These are phyloP conservation scores for Moringa oleifera DNA, from an alignment of 345 rosid genomes.

Conservation along the genomic window DNA sequence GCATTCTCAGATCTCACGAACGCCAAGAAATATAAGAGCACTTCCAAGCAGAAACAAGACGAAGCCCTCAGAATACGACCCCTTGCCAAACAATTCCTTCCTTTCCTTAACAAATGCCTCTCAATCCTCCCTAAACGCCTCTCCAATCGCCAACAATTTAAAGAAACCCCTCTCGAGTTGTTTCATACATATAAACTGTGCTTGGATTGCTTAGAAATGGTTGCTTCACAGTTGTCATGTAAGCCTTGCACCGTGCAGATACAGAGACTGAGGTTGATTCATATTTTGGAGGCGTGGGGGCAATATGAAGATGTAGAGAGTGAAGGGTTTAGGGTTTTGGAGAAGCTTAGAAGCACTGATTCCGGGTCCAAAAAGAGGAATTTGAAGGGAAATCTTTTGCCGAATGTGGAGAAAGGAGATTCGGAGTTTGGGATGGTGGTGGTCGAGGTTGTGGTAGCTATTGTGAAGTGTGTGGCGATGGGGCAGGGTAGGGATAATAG, in stretches of 20 bases:
- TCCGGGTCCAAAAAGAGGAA: conserved; percentile 15
- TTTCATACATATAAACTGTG: conserved; percentile 54
- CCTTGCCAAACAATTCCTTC: conserved; percentile 65
- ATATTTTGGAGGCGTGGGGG: conserved; percentile 52
- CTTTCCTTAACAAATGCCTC: conserved; percentile 69
- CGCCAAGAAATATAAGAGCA: conserved; percentile 12
- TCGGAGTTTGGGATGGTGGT: conserved; percentile 42
- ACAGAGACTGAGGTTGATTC: conserved; percentile 48
- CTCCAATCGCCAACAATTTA: conserved; percentile 17
- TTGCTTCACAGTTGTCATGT: conserved; percentile 65
- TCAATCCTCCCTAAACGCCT: conserved; percentile 71
- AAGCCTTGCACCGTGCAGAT: conserved; percentile 47
- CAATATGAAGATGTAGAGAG: conserved; percentile 31
- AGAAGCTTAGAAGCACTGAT: conserved; percentile 33
- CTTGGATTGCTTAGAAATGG: conserved; percentile 54
- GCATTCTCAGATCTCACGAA: conserved; percentile 36
- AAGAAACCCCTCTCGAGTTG: conserved; percentile 22
- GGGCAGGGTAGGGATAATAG: conserved; percentile 30
- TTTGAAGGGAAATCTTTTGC: conserved; percentile 23
- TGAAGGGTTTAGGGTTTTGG: conserved; percentile 51
- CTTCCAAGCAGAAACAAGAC: conserved; percentile 26
- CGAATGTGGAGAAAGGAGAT: conserved; percentile 31
- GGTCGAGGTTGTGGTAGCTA: conserved; percentile 45
- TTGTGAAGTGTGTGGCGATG: conserved; percentile 50
- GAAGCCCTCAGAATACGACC: conserved; percentile 37